phyloP scores from a whole-genome alignment of 495 filamentous ascomycete species.

The Podospora bellae-mahoneyi region DNA sequence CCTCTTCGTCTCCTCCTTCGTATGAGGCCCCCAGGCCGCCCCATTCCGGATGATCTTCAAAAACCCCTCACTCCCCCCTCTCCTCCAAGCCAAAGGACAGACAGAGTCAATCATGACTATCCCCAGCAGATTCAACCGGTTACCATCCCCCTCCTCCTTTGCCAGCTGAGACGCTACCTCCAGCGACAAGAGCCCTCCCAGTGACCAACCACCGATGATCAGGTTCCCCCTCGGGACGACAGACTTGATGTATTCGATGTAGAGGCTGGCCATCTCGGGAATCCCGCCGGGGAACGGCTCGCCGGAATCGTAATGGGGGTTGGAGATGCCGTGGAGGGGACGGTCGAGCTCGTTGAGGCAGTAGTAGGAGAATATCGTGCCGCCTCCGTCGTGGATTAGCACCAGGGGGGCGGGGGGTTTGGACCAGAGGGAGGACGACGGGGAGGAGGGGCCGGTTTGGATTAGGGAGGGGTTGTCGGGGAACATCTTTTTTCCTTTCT shows the following conservation, averaged over 20 bases:
- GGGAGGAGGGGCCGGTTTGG: conserved; percentile 18
- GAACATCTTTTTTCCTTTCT: conserved; percentile 22
- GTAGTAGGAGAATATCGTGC: conserved; percentile 42
- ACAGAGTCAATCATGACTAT: conserved; percentile 47
- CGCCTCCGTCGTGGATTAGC: conserved; percentile 45
- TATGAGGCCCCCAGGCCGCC: conserved; percentile 31
- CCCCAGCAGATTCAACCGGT: conserved; percentile 32
- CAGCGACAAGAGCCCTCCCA: conserved; percentile 43
- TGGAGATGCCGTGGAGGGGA: conserved; percentile 37
- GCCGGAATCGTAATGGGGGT: conserved; percentile 34
- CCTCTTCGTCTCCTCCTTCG: conserved; percentile 37
- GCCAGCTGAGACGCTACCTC: conserved; percentile 40
- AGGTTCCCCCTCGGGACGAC: conserved; percentile 31
- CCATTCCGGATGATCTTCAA: conserved; percentile 25
- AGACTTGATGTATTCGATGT: conserved; percentile 32
- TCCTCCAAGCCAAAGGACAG: conserved; percentile 25
- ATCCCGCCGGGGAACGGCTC: conserved; percentile 33
- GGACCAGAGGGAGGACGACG: not conserved
- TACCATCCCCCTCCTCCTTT: conserved; percentile 2
- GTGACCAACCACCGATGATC: conserved; percentile 44
- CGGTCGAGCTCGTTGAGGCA: conserved; percentile 34
- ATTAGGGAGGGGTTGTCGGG: conserved; percentile 28
- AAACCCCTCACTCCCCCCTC: not conserved
- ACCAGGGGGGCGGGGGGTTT: conserved; percentile 31
- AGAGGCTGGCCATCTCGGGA: conserved; percentile 35